phyloP scores from a whole-genome alignment of 345 rosid species.

The Melaleuca alternifolia region DNA sequence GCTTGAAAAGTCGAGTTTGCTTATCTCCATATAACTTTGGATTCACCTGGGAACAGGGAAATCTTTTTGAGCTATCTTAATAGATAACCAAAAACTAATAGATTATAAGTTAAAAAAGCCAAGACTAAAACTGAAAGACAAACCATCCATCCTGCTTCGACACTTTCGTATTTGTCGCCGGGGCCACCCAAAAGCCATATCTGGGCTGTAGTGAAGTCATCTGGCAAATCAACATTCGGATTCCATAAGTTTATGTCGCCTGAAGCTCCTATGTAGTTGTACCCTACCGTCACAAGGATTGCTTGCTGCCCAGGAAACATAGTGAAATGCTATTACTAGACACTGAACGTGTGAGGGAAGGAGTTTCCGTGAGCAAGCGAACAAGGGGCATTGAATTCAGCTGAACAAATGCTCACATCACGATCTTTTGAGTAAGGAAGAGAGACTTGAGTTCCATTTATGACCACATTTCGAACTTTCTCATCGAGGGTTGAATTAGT shows the following conservation, averaged over 20 bases:
- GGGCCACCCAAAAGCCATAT: conserved; percentile 31
- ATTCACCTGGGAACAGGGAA: conserved; percentile 2
- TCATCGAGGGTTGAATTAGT: not conserved
- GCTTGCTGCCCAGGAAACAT: conserved; percentile 12
- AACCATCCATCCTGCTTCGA: conserved; percentile 47
- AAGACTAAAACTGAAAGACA: not conserved
- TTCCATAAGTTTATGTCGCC: conserved; percentile 46
- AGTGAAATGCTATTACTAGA: not conserved
- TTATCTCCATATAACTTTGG: conserved; percentile 3
- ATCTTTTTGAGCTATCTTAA: not conserved
- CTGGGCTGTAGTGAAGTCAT: conserved; percentile 28
- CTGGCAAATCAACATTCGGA: conserved; percentile 12
- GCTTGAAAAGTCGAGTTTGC: not conserved
- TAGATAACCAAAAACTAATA: not conserved
- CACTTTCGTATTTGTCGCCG: conserved; percentile 10
- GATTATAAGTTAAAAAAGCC: not conserved
- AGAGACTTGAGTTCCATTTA: not conserved
- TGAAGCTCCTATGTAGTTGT: conserved; percentile 24
- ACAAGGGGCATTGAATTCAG: too few species aligned
- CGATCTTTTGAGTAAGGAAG: not conserved
- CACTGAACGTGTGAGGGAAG: not conserved
- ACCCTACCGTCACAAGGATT: conserved; percentile 13
- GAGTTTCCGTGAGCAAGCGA: not conserved
- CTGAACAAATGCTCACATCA: conserved; percentile 12
- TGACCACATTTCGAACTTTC: not conserved